phyloP scores from a whole-genome alignment of 139 green algal species.

The Raphidocelis subcapitata region DNA sequence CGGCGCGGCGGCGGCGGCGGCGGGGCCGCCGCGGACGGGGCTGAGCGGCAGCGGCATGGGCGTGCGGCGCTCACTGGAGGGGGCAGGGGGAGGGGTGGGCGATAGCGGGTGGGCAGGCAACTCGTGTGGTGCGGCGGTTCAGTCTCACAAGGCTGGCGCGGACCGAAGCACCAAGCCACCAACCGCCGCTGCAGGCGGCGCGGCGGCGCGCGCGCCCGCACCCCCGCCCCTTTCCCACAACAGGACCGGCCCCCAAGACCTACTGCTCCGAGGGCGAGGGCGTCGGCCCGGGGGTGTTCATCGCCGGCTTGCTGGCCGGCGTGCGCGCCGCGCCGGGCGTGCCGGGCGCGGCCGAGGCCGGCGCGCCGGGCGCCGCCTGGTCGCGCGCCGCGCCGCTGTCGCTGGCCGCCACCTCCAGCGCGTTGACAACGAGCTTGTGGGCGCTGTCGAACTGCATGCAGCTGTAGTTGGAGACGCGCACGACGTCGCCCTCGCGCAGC shows the following conservation, averaged over 20 bases:
- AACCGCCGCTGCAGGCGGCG: not conserved
- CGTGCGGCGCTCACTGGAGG: conserved; percentile 1
- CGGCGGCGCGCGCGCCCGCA: not conserved
- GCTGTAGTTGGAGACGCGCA: conserved; percentile 10
- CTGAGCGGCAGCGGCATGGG: not conserved
- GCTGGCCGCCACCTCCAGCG: conserved; percentile 24
- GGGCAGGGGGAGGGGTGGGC: not conserved
- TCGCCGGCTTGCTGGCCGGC: not conserved
- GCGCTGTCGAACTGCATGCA: conserved; percentile 23
- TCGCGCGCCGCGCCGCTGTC: not conserved
- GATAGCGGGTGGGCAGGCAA: not conserved
- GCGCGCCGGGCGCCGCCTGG: not conserved
- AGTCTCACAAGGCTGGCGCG: not conserved
- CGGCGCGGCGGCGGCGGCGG: not conserved
- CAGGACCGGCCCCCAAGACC: not conserved
- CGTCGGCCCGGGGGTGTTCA: conserved; percentile 11
- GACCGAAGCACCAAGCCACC: not conserved
- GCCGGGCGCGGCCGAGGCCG: not conserved
- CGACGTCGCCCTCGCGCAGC: conserved; percentile 16
- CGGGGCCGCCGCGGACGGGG: not conserved
- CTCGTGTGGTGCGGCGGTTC: not conserved
- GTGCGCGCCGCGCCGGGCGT: not conserved
- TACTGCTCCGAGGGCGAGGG: conserved; percentile 42
- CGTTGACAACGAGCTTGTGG: conserved; percentile 34
- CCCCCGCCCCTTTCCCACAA: not conserved